Evolutionary conservation across 1,284 basidiomycete genomes (phyloP), one percentile per base, ranked within the genome.

Genomic region (Cryptococcus floricola): DNA sequence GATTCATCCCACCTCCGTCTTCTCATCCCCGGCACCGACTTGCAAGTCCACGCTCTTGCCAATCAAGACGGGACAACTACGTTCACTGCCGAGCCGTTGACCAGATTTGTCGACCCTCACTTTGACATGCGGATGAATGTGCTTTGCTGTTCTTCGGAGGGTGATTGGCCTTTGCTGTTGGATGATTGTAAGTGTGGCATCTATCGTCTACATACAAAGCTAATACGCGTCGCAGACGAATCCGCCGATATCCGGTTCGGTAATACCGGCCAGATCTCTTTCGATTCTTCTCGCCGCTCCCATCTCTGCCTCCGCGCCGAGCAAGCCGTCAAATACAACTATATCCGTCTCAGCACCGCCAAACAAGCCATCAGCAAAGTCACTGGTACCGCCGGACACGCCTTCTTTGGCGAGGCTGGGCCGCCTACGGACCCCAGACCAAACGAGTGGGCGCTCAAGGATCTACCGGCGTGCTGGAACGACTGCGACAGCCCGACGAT

Each of bases 401-500:
- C 52, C 14, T 58, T 53, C 50, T 44, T 46, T 34, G 50, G 46
- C 9, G 48, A 52, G 25, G 42, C 51, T 39, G 52, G 52, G 12
- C 53, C 48, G 5, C 46, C 31, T 12, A 60, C 58, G 8, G 50
- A 53, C 18, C 19, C 31, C 4, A 31, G 47, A 25, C 70, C 73
- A 0, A 52, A 69, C 54, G 59, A 68, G 12, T 78, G 77, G 77
- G 64, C 62, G 7, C 52, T 71, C n/a, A 69, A 67, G 48, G 61
- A 68, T 23, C 57, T 76, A 3, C 71, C 70, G 5, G 57, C 72
- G 10, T 78, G 77, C 62, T 75, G 71, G 68, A 78, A 78, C 62
- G 70, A 76, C 55, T 78, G 77, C 56, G 58, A 63, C 48, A 67
- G 65, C 45, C 77, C 77, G 13, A 65, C 70, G 4, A 63, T 76